Evolutionary conservation across 805 yeast species (phyloP), one percentile per base, ranked within the genome.

Genomic region (Yamadazyma olivae): DNA sequence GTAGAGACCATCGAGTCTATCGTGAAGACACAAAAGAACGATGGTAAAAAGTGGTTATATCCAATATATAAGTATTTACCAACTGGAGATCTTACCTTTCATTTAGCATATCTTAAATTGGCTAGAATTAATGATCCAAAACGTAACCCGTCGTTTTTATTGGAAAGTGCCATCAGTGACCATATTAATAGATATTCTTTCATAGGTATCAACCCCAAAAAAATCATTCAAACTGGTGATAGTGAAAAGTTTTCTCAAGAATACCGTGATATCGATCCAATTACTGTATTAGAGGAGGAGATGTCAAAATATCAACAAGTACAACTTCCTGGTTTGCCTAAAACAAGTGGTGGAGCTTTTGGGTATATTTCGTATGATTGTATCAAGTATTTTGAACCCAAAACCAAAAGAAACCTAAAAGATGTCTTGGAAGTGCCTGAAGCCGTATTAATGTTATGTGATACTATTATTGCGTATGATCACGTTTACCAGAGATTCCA

Each of bases 361-460:
- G 99, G 99, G 2, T 93, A 89, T 56, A 80, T 93, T 29, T 87
- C 97, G 1, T 93, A 93, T 53, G 99, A 93, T 60, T 93, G 99
- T 68, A 84, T 93, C 53, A 85, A 88, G 57, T 93, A 93, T 61
- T 93, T 93, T 49, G 99, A 93, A 64, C 99, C 99, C 41, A 81
- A 74, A 49, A 91, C 98, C 1, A 74, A 73, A 41, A 76, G 86
- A 45, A 72, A 72, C 3, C 69, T 90, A 48, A 78, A 83, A 48
- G 98, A 93, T 58, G 81, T 82, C 1, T 66, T 93, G 49, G 61
- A 84, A 43, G 74, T 93, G 8, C 99, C 99, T 0, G 99, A 93
- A 62, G 83, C 96, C 2, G 81, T 83, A 5, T 65, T 93, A 59
- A 89, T 93, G 98, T 64, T 93, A 41, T 88, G 82, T 60, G 97